These are phyloP conservation scores for Onygenales sp. DNA, from an alignment of 2,329 filamentous ascomycete genomes.

Conservation along the genomic window DNA sequence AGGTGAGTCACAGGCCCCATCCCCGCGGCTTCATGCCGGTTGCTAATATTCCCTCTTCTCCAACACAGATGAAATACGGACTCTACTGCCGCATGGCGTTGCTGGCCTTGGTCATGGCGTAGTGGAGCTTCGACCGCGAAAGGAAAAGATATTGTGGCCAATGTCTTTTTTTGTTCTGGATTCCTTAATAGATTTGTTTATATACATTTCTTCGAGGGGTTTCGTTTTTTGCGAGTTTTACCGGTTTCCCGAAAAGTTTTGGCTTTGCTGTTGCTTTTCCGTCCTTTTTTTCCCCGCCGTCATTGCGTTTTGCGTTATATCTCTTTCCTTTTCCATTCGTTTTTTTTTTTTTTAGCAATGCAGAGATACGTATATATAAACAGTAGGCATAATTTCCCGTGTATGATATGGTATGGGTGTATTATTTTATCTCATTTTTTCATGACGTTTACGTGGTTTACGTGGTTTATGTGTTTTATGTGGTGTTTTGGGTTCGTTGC, in stretches of 20 bases:
- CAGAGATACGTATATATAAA: constrained; percentile 1
- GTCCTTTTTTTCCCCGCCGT: neutral
- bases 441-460: neutral
- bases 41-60: constrained; percentile 32
- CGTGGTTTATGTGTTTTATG: neutral
- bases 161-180: too few relatives aligned
- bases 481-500: neutral
- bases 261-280: neutral
- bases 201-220: neutral
- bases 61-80: constrained; percentile 80
- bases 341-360: constrained; percentile 1
- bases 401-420: constrained; percentile 9
- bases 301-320: neutral
- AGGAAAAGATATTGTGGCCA: too few relatives aligned
- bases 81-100: constrained; percentile 97
- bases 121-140: constrained; percentile 16
- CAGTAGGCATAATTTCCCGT: neutral
- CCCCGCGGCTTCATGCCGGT: constrained; percentile 3
- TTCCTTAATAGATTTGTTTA: neutral
- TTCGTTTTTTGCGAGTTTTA: constrained; percentile 1
- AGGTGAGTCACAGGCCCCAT: constrained; percentile 56
- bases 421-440: constrained; percentile 2
- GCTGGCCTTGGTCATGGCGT: constrained; percentile 80
- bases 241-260: constrained; percentile 6
- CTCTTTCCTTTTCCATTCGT: neutral